phyloP scores from a whole-genome alignment of 257 asterid genomes.

The Buddleja alternifolia region DNA sequence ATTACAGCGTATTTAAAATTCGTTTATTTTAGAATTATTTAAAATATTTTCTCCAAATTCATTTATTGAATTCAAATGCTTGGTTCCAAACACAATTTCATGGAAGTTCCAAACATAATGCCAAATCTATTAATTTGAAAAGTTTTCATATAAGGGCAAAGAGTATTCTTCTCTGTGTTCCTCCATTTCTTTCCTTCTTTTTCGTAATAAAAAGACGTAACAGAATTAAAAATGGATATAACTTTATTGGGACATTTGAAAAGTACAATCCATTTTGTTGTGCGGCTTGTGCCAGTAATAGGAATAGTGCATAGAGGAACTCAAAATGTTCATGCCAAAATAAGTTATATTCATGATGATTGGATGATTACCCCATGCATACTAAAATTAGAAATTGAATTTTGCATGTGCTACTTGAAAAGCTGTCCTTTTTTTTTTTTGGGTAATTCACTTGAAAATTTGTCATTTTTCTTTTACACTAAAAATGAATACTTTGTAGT shows the following conservation, averaged over 20 bases:
- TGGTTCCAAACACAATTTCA: too few relatives aligned
- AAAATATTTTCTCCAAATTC: too few relatives aligned
- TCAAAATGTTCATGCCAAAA: background rate
- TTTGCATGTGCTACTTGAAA: constrained; percentile 13
- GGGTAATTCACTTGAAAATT: too few relatives aligned
- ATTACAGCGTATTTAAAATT: too few relatives aligned
- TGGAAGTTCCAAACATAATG: too few relatives aligned
- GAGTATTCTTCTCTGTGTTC: constrained; percentile 19
- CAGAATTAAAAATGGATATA: background rate
- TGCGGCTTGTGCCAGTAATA: background rate
- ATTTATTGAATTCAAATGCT: too few relatives aligned
- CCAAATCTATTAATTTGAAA: constrained; percentile 36
- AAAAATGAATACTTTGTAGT: too few relatives aligned
- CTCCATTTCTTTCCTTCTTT: background rate
- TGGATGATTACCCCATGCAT: background rate
- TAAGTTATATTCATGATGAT: constrained; percentile 21
- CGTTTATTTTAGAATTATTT: too few relatives aligned
- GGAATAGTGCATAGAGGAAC: background rate
- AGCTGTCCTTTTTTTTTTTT: too few relatives aligned
- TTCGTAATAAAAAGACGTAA: background rate
- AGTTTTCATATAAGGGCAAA: constrained; percentile 31
- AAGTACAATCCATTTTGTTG: background rate
- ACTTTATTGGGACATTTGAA: constrained; percentile 3
- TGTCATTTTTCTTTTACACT: too few relatives aligned
- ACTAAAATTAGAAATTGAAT: constrained; percentile 1